A percentile compares a stretch with the other conserved stretches of the same genome.
Conservation (phyloP, 2,329 filamentous ascomycete genomes). For the Colletotrichum destructivum region DNA sequence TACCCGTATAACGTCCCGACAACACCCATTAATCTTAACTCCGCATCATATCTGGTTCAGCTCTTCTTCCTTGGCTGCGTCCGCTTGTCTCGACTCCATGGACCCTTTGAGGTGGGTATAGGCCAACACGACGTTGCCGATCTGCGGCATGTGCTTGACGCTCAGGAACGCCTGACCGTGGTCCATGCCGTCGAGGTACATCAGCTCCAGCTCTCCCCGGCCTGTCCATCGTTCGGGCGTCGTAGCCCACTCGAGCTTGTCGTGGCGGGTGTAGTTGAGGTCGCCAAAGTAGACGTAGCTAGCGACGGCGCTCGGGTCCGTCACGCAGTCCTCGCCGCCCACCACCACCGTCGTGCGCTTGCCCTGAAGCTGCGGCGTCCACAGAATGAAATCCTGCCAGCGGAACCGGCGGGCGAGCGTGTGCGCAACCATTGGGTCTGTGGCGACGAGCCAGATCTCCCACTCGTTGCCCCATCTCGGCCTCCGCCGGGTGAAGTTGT, state of each 20-base stretch:
- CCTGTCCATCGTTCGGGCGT: conserved; percentile 45
- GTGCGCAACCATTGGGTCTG: conserved; percentile 76
- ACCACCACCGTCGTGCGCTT: conserved; percentile 46
- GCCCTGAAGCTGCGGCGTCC: conserved; percentile 74
- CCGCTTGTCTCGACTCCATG: conserved; percentile 27
- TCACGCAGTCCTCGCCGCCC: conserved; percentile 46
- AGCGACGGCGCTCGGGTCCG: conserved; percentile 45
- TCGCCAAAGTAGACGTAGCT: conserved; percentile 47
- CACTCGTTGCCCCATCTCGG: conserved; percentile 75
- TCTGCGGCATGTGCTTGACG: conserved; percentile 33
- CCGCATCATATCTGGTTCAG: conserved; percentile 22
- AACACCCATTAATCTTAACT: not conserved
- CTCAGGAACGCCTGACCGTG: conserved; percentile 46
- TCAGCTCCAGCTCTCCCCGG: conserved; percentile 45
- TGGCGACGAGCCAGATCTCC: conserved; percentile 80
- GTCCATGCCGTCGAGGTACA: conserved; percentile 46
- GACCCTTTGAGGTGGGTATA: conserved; percentile 33
- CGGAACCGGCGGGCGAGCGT: conserved; percentile 78
- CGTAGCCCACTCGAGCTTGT: conserved; percentile 41
- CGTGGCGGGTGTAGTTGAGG: conserved; percentile 38
- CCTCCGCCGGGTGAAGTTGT: conserved; percentile 75
- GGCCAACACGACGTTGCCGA: conserved; percentile 29
- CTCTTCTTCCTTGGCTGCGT: conserved; percentile 32
- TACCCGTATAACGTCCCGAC: not conserved
- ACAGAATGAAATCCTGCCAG: conserved; percentile 80